Conservation (phyloP, 768 basidiomycete genomes). For the Leccinellum rugosiceps region DNA sequence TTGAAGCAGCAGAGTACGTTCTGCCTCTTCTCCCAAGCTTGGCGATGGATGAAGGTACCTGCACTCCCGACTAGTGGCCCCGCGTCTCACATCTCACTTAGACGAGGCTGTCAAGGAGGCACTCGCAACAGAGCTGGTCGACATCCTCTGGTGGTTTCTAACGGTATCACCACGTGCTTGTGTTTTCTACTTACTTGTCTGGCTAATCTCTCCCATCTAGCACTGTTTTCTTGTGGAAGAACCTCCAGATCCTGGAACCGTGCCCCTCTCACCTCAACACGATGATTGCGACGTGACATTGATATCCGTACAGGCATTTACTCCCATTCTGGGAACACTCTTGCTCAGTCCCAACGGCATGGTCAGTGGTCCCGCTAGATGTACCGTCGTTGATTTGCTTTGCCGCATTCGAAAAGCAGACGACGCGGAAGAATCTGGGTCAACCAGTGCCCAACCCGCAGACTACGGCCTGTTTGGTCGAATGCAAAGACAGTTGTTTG, state of each 20-base stretch:
- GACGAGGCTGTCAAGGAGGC: constrained; percentile 90
- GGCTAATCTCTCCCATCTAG: constrained; percentile 33
- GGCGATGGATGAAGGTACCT: constrained; percentile 78
- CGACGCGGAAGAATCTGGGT: constrained; percentile 34
- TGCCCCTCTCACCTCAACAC: constrained; percentile 12
- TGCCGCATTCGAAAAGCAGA: constrained; percentile 65
- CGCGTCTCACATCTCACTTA: constrained; percentile 29
- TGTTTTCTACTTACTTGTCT: neutral
- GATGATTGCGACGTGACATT: constrained; percentile 30
- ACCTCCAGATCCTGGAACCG: constrained; percentile 13
- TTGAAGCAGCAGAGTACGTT: constrained; percentile 91
- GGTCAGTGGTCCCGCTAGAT: constrained; percentile 70
- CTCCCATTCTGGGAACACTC: constrained; percentile 84
- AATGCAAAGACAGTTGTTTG: constrained; percentile 61
- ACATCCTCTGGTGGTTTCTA: constrained; percentile 93
- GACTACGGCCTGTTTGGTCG: constrained; percentile 47
- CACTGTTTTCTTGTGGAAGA: constrained; percentile 67
- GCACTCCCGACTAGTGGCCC: neutral
- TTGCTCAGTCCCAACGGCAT: constrained; percentile 75
- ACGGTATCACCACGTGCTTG: constrained; percentile 40
- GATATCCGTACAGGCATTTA: constrained; percentile 84
- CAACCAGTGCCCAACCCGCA: constrained; percentile 33
- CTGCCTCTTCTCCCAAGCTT: constrained; percentile 83
- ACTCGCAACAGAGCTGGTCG: constrained; percentile 72
- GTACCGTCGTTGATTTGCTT: constrained; percentile 76